Conservation (phyloP, 495 filamentous ascomycete genomes). For the Patellaria atrata region DNA sequence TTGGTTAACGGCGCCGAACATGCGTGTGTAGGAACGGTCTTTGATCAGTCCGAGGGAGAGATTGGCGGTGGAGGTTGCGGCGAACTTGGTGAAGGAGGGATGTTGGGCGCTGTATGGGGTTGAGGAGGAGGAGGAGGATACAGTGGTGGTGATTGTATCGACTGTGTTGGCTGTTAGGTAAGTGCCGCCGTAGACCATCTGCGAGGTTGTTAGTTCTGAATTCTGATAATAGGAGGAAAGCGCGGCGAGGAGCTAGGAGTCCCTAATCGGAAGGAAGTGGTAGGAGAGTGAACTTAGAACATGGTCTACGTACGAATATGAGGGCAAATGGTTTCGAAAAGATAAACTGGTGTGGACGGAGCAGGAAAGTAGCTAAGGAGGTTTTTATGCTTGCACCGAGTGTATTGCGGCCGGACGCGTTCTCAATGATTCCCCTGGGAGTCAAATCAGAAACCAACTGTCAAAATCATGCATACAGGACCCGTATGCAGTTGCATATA, state of each 20-base stretch:
- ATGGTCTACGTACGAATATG: constrained; percentile 40
- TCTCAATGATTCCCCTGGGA: constrained; percentile 83
- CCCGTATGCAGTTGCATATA: background rate
- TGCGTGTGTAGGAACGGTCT: constrained; percentile 68
- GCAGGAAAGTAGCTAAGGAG: constrained; percentile 48
- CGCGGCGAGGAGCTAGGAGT: background rate
- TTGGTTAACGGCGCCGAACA: constrained; percentile 53
- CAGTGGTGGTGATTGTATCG: constrained; percentile 63
- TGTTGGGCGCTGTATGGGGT: constrained; percentile 53
- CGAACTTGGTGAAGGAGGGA: constrained; percentile 75
- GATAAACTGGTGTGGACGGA: constrained; percentile 55
- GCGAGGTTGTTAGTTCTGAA: background rate
- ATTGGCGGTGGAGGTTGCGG: constrained; percentile 68
- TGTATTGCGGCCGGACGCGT: constrained; percentile 69
- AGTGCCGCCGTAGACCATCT: constrained; percentile 69
- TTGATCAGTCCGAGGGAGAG: constrained; percentile 88
- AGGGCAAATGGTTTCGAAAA: constrained; percentile 71
- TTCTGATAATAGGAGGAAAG: background rate
- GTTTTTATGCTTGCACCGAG: constrained; percentile 50
- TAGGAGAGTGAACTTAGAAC: background rate
- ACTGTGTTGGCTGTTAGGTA: constrained; percentile 82
- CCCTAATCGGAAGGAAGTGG: no score
- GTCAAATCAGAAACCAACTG: background rate
- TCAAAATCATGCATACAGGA: background rate
- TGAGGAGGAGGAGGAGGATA: constrained; percentile 39